Conservation (phyloP, 768 basidiomycete species). For the Cubamyces sp. region DNA sequence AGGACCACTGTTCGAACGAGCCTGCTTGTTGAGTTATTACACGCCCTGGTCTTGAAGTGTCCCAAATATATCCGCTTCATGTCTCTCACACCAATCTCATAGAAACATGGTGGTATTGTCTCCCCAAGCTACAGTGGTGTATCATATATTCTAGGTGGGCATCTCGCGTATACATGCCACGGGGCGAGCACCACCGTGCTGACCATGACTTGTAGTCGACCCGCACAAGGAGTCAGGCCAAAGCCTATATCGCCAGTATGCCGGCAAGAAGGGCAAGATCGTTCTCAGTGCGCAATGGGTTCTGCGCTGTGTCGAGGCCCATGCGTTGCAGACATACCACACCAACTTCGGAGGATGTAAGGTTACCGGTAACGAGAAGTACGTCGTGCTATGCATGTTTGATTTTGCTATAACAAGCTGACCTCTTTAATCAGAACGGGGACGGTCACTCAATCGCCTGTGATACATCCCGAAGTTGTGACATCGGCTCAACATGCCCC, state of each 20-base stretch:
- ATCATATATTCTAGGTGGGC: conserved; percentile 76
- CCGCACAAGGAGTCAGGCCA: conserved; percentile 80
- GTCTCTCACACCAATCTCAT: conserved; percentile 14
- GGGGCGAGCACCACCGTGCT: neutral
- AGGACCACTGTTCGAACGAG: neutral
- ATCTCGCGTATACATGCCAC: no score
- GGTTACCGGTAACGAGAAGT: conserved; percentile 77
- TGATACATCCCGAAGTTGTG: conserved; percentile 13
- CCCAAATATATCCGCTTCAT: neutral
- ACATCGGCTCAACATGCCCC: conserved; percentile 16
- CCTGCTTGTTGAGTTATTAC: neutral
- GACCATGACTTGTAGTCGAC: conserved; percentile 55
- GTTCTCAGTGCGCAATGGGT: conserved; percentile 79
- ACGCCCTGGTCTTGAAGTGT: neutral
- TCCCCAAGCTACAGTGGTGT: conserved; percentile 79
- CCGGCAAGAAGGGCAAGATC: conserved; percentile 77
- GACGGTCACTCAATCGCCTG: neutral
- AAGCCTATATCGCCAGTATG: conserved; percentile 79
- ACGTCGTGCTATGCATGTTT: conserved; percentile 30
- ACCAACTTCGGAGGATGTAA: conserved; percentile 83
- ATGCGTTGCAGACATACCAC: conserved; percentile 72
- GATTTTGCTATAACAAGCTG: neutral
- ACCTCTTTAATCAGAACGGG: neutral
- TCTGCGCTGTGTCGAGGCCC: conserved; percentile 71
- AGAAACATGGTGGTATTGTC: conserved; percentile 81